These are phyloP conservation scores for Trichophyton rubrum DNA, from an alignment of 2,329 filamentous ascomycete species.

Conservation along the genomic window DNA sequence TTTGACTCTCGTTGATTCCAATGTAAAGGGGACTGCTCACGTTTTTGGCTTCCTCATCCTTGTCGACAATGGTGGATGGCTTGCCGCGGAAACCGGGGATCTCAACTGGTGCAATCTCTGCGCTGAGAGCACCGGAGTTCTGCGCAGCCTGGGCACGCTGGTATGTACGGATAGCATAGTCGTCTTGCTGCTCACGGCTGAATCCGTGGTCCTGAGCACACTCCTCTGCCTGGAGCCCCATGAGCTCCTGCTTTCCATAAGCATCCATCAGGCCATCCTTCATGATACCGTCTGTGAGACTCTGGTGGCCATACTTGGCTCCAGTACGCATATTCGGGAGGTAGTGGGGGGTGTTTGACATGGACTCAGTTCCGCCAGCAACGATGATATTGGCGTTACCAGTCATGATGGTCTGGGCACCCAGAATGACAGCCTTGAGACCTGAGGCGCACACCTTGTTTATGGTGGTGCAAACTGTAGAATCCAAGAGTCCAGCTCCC, in stretches of 20 bases:
- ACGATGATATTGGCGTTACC: constrained; percentile 88
- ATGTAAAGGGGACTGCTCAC: constrained; percentile 28
- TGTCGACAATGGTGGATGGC: constrained; percentile 64
- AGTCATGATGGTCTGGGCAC: constrained; percentile 93
- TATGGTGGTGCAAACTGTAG: constrained; percentile 76
- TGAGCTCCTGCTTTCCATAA: constrained; percentile 84
- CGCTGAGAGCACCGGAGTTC: constrained; percentile 64
- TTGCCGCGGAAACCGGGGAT: constrained; percentile 83
- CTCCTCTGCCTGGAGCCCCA: constrained; percentile 87
- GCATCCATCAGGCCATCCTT: constrained; percentile 92
- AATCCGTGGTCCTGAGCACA: constrained; percentile 76
- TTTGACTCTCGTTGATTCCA: background rate
- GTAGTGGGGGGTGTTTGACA: constrained; percentile 97
- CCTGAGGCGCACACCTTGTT: constrained; percentile 99
- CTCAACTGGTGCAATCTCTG: constrained; percentile 82
- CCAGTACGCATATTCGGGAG: constrained; percentile 74
- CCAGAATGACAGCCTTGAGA: constrained; percentile 87
- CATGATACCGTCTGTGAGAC: constrained; percentile 77
- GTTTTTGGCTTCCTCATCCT: constrained; percentile 95
- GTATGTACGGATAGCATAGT: constrained; percentile 91
- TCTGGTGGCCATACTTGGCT: constrained; percentile 87
- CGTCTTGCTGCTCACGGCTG: constrained; percentile 75
- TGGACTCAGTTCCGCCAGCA: constrained; percentile 90
- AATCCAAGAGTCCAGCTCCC: constrained; percentile 68
- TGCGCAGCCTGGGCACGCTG: constrained; percentile 82